Percentiles rank a stretch among this genome's conserved stretches.
These are phyloP conservation scores for Colletotrichum phormii DNA, from an alignment of 2,329 filamentous ascomycete genomes.

Conservation along the genomic window DNA sequence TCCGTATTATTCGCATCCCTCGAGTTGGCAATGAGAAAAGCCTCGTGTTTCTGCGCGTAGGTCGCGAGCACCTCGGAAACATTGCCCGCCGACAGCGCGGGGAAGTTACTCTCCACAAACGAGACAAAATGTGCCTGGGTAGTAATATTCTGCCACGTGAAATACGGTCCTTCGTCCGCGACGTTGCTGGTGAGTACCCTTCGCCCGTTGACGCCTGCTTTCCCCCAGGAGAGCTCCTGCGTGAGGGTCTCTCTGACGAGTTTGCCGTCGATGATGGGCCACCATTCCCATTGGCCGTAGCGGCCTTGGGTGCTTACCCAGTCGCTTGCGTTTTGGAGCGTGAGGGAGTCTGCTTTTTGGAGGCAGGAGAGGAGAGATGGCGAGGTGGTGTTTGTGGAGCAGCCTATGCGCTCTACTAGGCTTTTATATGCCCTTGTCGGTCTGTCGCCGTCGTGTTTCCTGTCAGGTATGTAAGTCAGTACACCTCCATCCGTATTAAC, in stretches of 20 bases:
- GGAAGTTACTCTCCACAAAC: slow-evolving; percentile 10
- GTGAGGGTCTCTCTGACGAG: slow-evolving; percentile 6
- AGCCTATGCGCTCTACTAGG: slow-evolving; percentile 21
- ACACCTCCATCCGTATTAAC: too few species aligned
- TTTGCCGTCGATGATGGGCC: slow-evolving; percentile 15
- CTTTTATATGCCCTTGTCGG: neutral
- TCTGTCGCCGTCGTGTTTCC: neutral
- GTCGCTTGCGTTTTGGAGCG: slow-evolving; percentile 25
- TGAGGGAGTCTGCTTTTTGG: slow-evolving; percentile 12
- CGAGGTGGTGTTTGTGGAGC: neutral
- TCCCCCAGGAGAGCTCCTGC: neutral
- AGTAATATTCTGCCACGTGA: slow-evolving; percentile 19
- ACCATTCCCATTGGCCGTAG: slow-evolving; percentile 27
- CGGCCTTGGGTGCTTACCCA: slow-evolving; percentile 23
- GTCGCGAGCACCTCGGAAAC: neutral
- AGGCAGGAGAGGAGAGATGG: slow-evolving; percentile 13
- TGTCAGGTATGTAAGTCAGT: neutral
- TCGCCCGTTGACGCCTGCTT: neutral
- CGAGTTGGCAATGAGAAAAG: slow-evolving; percentile 2
- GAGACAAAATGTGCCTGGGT: slow-evolving; percentile 9
- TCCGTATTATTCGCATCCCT: slow-evolving; percentile 28
- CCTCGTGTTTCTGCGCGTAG: slow-evolving; percentile 14
- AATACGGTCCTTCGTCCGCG: slow-evolving; percentile 25
- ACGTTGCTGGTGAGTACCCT: slow-evolving; percentile 26
- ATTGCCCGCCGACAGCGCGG: slow-evolving; percentile 1